Conservation (phyloP, 176 grass and related monocot genomes). For the Eleusine indica region DNA sequence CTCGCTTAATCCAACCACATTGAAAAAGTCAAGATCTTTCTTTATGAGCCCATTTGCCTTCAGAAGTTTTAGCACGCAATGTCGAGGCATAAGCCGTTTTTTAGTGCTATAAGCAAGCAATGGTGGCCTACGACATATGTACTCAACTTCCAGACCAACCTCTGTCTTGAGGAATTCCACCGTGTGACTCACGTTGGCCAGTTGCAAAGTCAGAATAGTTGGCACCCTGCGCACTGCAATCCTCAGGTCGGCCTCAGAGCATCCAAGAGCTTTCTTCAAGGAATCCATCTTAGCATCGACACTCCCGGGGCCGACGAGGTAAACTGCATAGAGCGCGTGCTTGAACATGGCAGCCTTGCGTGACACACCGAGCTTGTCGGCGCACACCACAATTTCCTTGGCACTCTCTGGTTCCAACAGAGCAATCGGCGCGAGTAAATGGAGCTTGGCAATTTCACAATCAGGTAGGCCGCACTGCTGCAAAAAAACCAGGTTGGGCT, state of each 20-base stretch:
- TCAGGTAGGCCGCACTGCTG: background rate
- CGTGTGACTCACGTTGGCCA: background rate
- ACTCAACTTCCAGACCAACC: conserved; percentile 12
- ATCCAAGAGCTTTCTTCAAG: conserved; percentile 51
- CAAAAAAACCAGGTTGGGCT: background rate
- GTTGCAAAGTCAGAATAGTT: background rate
- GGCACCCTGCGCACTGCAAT: conserved; percentile 24
- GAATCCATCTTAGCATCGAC: background rate
- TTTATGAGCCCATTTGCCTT: conserved; percentile 44
- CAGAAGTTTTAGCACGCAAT: conserved; percentile 42
- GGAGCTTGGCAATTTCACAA: background rate
- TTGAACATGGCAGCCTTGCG: background rate
- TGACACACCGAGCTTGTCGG: conserved; percentile 5
- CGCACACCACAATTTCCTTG: conserved; percentile 11
- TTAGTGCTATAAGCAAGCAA: conserved; percentile 38
- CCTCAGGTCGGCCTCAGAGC: conserved; percentile 28
- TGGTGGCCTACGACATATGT: conserved; percentile 16
- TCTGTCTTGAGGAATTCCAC: conserved; percentile 48
- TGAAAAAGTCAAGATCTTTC: background rate
- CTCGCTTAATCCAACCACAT: accelerated
- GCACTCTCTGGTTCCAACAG: background rate
- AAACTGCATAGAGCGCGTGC: background rate
- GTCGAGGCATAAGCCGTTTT: background rate
- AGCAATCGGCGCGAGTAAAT: background rate
- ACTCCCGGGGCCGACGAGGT: background rate